Base-by-base conservation (phyloP, 805 yeast genomes). In the Saturnispora mendoncae region DNA sequence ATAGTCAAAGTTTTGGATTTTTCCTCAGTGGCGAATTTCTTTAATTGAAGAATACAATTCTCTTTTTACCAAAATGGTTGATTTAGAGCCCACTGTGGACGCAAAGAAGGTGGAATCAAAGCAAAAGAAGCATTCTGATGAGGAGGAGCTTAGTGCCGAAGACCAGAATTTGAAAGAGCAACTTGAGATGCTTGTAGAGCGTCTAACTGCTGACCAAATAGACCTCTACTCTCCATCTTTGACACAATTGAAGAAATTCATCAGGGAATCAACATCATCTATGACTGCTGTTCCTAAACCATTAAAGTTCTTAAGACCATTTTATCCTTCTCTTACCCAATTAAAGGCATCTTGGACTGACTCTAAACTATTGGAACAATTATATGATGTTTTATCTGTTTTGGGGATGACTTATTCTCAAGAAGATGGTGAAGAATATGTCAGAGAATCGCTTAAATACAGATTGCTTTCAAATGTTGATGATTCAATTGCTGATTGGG, bases 261-360 rank as follows among this genome's bases (percentile, higher is more conserved):
- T 92, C 54, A 77, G 85, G 50, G 94, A 92, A 42, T 84, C 97
- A 10, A 92, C 99, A 3, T 84, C 96, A 29, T 88, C 97, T 7
- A 92, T 92, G 97, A 92, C 98, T 2, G 99, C 99, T 3, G 98
- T 92, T 39, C 99, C 99, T 29, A 92, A 92, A 63, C 99, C 99
- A 4, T 74, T 92, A 65, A 94, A 92, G 67, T 92, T 92, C 59
- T 71, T 92, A 49, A 78, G 95, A 55, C 95, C 97, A 6, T 84
- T 78, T 55, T 92, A 80, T 58, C 78, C 80, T 17, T 54, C 69
- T n/a, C 68, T 92, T 54, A 74, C 76, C 26, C 71, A 67, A 41
- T 64, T 84, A 30, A 83, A 80, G 60, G 78, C 74, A 28, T 66
- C 68, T 27, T 86, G 96, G 95, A 62, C 68, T 10, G 50, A 52